phyloP scores from a whole-genome alignment of 2,329 filamentous ascomycete genomes.

The Cladosporium sp. region DNA sequence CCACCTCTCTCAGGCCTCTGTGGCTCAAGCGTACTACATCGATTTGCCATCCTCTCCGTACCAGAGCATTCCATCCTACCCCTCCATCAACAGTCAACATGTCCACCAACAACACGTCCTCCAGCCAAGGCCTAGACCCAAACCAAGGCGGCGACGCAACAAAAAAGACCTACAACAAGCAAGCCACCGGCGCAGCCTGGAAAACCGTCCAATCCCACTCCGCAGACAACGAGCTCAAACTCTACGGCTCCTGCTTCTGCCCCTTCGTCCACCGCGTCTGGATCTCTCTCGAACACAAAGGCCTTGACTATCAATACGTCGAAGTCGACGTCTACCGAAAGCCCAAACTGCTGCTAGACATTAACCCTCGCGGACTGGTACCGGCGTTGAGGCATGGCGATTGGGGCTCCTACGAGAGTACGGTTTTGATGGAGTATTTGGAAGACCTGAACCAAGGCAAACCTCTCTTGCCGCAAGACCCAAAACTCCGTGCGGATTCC shows the following conservation, averaged over 20 bases:
- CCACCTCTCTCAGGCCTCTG: no score
- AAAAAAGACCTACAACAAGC: constrained; percentile 65
- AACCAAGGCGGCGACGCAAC: constrained; percentile 44
- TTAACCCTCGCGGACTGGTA: constrained; percentile 71
- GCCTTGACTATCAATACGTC: constrained; percentile 76
- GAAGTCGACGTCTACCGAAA: constrained; percentile 78
- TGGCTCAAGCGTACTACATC: no score
- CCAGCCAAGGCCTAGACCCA: constrained; percentile 33
- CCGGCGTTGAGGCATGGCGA: constrained; percentile 72
- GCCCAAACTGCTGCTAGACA: constrained; percentile 64
- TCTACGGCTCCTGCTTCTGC: constrained; percentile 81
- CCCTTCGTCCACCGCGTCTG: constrained; percentile 84
- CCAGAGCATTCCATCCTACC: not conserved
- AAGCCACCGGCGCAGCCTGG: constrained; percentile 65
- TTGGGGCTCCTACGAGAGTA: constrained; percentile 78
- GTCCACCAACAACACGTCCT: constrained; percentile 15
- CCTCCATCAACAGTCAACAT: not conserved
- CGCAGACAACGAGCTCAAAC: constrained; percentile 66
- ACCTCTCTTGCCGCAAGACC: constrained; percentile 60
- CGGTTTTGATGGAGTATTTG: constrained; percentile 80
- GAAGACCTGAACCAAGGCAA: constrained; percentile 64
- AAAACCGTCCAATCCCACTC: constrained; percentile 65
- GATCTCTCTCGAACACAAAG: constrained; percentile 80
- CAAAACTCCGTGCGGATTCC: constrained; percentile 66
- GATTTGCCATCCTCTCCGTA: no score